Conservation (phyloP, 2,329 filamentous ascomycete genomes). For the Plenodomus biglobosus region DNA sequence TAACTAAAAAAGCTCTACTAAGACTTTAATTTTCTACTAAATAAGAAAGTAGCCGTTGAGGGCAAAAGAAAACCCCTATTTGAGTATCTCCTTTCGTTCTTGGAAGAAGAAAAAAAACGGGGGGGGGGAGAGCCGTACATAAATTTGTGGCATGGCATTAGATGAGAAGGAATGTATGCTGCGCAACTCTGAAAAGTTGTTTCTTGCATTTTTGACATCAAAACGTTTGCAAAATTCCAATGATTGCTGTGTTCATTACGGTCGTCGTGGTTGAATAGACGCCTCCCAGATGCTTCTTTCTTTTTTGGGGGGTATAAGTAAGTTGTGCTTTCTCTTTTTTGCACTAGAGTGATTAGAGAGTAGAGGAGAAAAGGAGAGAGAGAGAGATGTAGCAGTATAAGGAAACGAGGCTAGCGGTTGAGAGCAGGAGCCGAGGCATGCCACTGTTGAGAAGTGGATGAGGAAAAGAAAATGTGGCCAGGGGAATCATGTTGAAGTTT, state of each 20-base stretch:
- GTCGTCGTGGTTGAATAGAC: slow-evolving; percentile 47
- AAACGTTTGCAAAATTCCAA: too few species aligned
- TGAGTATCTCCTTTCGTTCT: too few species aligned
- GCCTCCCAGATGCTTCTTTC: slow-evolving; percentile 35
- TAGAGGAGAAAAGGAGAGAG: slow-evolving; percentile 8
- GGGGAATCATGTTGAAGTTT: slow-evolving; percentile 2
- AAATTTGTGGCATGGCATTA: too few species aligned
- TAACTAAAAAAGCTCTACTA: too few species aligned
- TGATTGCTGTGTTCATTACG: slow-evolving; percentile 28
- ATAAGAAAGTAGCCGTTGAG: too few species aligned
- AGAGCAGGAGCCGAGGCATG: slow-evolving; percentile 10
- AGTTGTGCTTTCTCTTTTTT: not conserved
- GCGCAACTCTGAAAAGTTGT: too few species aligned
- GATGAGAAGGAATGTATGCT: too few species aligned
- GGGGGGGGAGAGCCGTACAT: too few species aligned
- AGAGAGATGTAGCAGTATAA: slow-evolving; percentile 10
- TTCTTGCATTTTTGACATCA: too few species aligned
- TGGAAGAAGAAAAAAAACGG: too few species aligned
- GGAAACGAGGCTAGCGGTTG: slow-evolving; percentile 14
- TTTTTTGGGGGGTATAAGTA: slow-evolving; percentile 5
- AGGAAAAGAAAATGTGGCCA: not conserved
- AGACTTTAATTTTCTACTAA: too few species aligned
- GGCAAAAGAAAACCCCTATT: too few species aligned
- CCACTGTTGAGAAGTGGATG: not conserved
- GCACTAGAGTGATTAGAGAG: slow-evolving; percentile 9